These are phyloP conservation scores for Boletus sp. DNA, from an alignment of 768 basidiomycete species.

Conservation along the genomic window DNA sequence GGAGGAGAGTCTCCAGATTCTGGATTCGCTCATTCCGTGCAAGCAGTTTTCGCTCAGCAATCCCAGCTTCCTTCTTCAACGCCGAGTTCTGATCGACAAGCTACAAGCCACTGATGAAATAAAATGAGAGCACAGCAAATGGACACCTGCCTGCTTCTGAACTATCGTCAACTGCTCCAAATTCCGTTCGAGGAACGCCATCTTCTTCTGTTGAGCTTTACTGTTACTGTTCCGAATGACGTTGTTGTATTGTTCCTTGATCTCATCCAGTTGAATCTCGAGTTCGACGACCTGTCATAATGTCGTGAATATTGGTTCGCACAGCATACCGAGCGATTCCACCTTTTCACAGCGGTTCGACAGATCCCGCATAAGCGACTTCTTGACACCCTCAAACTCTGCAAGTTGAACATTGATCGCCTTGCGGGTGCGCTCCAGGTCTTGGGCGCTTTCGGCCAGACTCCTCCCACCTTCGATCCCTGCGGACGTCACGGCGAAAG, in stretches of 20 bases:
- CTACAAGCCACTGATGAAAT: slow-evolving; percentile 40
- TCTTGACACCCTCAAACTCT: slow-evolving; percentile 98
- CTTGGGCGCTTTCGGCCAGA: slow-evolving; percentile 94
- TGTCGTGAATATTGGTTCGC: slow-evolving; percentile 10
- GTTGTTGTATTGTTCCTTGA: slow-evolving; percentile 98
- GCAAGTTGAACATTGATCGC: slow-evolving; percentile 97
- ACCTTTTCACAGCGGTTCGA: slow-evolving; percentile 99
- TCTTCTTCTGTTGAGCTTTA: slow-evolving; percentile 98
- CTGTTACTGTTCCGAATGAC: slow-evolving; percentile 98
- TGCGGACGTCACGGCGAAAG: slow-evolving; percentile 94
- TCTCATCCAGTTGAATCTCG: slow-evolving; percentile 97
- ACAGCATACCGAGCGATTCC: slow-evolving; percentile 17
- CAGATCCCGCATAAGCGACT: slow-evolving; percentile 96
- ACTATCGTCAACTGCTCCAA: slow-evolving; percentile 92
- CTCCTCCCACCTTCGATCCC: slow-evolving; percentile 97
- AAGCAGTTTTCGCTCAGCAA: slow-evolving; percentile 93
- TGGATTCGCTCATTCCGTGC: slow-evolving; percentile 98
- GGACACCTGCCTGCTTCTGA: slow-evolving; percentile 81
- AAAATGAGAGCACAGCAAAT: background rate
- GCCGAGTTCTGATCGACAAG: slow-evolving; percentile 98
- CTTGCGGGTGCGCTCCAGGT: slow-evolving; percentile 94
- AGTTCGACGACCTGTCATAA: slow-evolving; percentile 86
- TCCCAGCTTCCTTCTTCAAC: slow-evolving; percentile 95
- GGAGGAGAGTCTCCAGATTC: slow-evolving; percentile 88
- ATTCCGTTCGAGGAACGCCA: slow-evolving; percentile 97